Conservation (phyloP, 495 filamentous ascomycete species). For the Astrocystis sublimbata region DNA sequence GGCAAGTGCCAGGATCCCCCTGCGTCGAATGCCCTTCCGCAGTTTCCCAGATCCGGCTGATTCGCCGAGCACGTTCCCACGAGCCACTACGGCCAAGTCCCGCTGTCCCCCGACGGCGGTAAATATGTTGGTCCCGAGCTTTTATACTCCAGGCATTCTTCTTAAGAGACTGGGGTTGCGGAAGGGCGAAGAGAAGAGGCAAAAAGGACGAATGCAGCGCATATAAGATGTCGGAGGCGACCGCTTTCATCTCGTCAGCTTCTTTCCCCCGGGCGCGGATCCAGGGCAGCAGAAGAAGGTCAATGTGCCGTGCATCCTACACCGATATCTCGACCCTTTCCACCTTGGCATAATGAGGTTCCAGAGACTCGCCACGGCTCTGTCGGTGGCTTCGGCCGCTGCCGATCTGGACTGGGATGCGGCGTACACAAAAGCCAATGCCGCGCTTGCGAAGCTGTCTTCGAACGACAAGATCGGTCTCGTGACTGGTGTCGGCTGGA, state of each 20-base stretch:
- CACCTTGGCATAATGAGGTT: conserved; percentile 7
- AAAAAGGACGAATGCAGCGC: neutral
- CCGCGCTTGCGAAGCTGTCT: conserved; percentile 56
- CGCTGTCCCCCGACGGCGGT: neutral
- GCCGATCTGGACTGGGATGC: conserved; percentile 47
- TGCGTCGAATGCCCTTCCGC: conserved; percentile 27
- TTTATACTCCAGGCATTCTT: conserved; percentile 5
- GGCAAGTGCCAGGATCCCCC: conserved; percentile 17
- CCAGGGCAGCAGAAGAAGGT: neutral
- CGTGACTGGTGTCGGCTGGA: conserved; percentile 64
- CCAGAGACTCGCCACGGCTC: conserved; percentile 14
- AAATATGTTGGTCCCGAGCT: conserved; percentile 9
- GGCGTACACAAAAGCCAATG: conserved; percentile 58
- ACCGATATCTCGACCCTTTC: no score
- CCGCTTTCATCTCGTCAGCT: neutral
- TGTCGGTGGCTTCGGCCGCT: conserved; percentile 10
- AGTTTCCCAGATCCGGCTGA: conserved; percentile 28
- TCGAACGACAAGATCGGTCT: conserved; percentile 62
- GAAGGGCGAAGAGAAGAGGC: neutral
- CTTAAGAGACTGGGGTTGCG: neutral
- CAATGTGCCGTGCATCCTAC: neutral
- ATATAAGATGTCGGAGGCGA: conserved; percentile 16
- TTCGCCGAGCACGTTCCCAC: conserved; percentile 13
- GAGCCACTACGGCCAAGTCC: neutral
- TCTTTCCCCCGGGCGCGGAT: neutral